phyloP scores from a whole-genome alignment of 352 stramenopile species.

The Globisporangium mamillatum region DNA sequence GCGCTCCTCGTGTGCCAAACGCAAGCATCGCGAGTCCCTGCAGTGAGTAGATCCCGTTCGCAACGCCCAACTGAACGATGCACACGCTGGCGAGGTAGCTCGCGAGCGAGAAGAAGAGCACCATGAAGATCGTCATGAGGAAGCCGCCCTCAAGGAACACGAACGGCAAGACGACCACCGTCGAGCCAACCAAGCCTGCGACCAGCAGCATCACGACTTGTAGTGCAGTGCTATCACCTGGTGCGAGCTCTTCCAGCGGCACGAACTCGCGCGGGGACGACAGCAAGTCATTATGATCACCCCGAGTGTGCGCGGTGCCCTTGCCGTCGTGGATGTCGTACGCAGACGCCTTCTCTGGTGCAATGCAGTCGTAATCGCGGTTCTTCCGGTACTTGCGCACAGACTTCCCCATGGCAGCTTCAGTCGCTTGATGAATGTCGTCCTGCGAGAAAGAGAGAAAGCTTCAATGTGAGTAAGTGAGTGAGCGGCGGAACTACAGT shows the following conservation, averaged over 20 bases:
- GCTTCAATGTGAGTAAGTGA: neutral
- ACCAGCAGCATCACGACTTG: slow-evolving; percentile 35
- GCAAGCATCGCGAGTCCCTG: slow-evolving; percentile 45
- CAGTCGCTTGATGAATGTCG: neutral
- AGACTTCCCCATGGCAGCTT: slow-evolving; percentile 32
- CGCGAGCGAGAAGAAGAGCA: slow-evolving; percentile 33
- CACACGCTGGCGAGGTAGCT: slow-evolving; percentile 26
- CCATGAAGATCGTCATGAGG: slow-evolving; percentile 33
- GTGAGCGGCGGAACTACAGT: neutral
- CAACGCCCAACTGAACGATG: slow-evolving; percentile 44
- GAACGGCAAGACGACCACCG: slow-evolving; percentile 35
- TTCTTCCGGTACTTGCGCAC: slow-evolving; percentile 37
- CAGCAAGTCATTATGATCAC: slow-evolving; percentile 44
- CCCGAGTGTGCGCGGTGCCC: slow-evolving; percentile 11
- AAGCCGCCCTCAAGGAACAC: slow-evolving; percentile 46
- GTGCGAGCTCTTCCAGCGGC: slow-evolving; percentile 36
- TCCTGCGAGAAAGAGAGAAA: neutral
- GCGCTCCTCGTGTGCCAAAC: slow-evolving; percentile 31
- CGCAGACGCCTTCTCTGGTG: slow-evolving; percentile 22
- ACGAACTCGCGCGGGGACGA: slow-evolving; percentile 40
- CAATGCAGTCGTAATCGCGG: slow-evolving; percentile 28
- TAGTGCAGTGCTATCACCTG: slow-evolving; percentile 30
- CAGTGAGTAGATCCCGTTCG: slow-evolving; percentile 52
- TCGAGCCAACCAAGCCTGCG: slow-evolving; percentile 33
- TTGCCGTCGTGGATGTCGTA: slow-evolving; percentile 41